Conservation (phyloP, 805 yeast species). For the Myxozyma neglecta region DNA sequence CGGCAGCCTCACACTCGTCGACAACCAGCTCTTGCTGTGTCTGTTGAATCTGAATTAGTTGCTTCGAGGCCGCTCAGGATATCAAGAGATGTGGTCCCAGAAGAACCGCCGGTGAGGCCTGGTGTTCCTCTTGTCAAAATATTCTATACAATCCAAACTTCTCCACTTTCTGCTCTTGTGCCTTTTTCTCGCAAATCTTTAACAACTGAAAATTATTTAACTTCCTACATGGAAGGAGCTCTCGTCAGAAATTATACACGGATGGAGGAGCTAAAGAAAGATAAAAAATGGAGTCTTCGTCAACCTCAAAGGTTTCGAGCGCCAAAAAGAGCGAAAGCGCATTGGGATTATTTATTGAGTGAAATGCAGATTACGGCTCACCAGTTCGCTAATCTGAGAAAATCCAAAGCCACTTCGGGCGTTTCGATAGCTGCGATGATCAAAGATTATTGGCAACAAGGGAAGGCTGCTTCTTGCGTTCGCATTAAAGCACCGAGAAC, state of each 20-base stretch:
- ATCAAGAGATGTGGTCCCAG: constrained; percentile 37
- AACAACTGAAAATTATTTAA: constrained; percentile 80
- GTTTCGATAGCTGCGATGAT: constrained; percentile 69
- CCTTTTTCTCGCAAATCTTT: constrained; percentile 85
- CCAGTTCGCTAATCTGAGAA: constrained; percentile 70
- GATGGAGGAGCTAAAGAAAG: constrained; percentile 86
- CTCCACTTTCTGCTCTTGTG: constrained; percentile 76
- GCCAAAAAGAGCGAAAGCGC: constrained; percentile 57
- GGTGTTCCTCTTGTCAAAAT: constrained; percentile 68
- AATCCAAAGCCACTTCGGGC: constrained; percentile 70
- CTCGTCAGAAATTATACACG: constrained; percentile 84
- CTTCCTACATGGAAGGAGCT: constrained; percentile 84
- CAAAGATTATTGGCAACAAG: constrained; percentile 73
- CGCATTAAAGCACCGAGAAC: constrained; percentile 49
- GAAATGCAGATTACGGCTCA: constrained; percentile 85
- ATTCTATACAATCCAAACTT: constrained; percentile 81
- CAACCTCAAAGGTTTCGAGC: constrained; percentile 75
- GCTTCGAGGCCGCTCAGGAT: constrained; percentile 5
- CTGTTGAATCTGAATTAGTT: constrained; percentile 10
- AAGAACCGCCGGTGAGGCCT: constrained; percentile 37
- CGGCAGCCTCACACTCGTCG: constrained; percentile 9
- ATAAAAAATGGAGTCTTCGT: constrained; percentile 85
- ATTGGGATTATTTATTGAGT: constrained; percentile 70
- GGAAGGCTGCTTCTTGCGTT: constrained; percentile 52
- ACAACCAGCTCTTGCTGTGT: neutral